phyloP scores from a whole-genome alignment of 2,329 filamentous ascomycete genomes.

The Stagonosporopsis vannaccii region DNA sequence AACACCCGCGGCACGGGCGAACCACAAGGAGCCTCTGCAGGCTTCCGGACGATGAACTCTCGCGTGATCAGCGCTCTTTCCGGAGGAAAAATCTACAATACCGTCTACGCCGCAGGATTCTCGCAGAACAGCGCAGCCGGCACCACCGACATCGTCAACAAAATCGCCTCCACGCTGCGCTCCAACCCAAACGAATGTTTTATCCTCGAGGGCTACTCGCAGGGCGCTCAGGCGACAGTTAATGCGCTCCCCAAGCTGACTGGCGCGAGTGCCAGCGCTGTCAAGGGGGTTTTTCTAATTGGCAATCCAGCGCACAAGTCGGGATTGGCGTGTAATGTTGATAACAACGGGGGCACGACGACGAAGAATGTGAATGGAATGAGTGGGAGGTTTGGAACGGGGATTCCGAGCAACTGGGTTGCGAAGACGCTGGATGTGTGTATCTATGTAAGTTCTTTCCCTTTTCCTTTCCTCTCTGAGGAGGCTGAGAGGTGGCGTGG shows the following conservation, averaged over 20 bases:
- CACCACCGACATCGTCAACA: constrained; percentile 45
- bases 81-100: constrained; percentile 47
- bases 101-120: constrained; percentile 42
- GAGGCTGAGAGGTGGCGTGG: neutral
- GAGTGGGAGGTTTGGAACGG: neutral
- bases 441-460: constrained; percentile 34
- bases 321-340: constrained; percentile 47
- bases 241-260: constrained; percentile 44
- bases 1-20: constrained; percentile 35
- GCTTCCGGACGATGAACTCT: constrained; percentile 47
- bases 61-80: constrained; percentile 34
- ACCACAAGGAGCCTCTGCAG: constrained; percentile 24
- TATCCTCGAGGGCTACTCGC: constrained; percentile 49
- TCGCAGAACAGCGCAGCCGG: constrained; percentile 37
- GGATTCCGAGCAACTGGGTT: constrained; percentile 43
- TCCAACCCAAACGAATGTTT: constrained; percentile 43
- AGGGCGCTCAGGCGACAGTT: constrained; percentile 48
- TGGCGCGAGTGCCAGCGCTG: constrained; percentile 42
- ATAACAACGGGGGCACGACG: constrained; percentile 44
- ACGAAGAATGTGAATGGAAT: constrained; percentile 43
- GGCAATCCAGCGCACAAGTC: constrained; percentile 44
- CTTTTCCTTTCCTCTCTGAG: neutral
- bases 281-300: constrained; percentile 49
- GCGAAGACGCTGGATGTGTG: constrained; percentile 50
- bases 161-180: constrained; percentile 36